A percentile compares a stretch with the other conserved stretches of the same genome.
Evolutionary conservation across 2,329 filamentous ascomycete genomes (phyloP).

Genomic region (Fusarium lyarnte): DNA sequence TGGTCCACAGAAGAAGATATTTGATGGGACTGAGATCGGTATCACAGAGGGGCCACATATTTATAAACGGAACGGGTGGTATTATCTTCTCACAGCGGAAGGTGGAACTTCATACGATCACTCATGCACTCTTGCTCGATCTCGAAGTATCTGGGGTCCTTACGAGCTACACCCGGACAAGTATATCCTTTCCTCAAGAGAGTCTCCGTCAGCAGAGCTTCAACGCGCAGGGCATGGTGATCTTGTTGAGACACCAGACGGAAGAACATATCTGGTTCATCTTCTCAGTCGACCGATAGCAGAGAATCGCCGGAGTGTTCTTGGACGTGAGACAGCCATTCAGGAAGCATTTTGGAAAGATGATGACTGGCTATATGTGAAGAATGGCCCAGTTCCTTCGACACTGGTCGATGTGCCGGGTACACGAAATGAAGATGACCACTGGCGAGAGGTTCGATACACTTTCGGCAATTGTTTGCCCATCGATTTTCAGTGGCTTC

Average conservation of each 20-base stretch:
- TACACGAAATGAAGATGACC: slow-evolving; percentile 54
- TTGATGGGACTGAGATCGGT: slow-evolving; percentile 62
- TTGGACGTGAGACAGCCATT: slow-evolving; percentile 65
- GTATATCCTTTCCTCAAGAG: slow-evolving; percentile 63
- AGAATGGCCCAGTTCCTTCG: slow-evolving; percentile 64
- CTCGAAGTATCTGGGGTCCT: slow-evolving; percentile 65
- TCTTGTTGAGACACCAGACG: slow-evolving; percentile 62
- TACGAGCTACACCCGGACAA: slow-evolving; percentile 68
- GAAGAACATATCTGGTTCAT: slow-evolving; percentile 63
- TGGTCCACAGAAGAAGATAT: slow-evolving; percentile 65
- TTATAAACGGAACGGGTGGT: slow-evolving; percentile 66
- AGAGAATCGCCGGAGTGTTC: slow-evolving; percentile 60
- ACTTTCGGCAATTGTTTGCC: slow-evolving; percentile 57
- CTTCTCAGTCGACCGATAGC: slow-evolving; percentile 61
- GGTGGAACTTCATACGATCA: slow-evolving; percentile 70
- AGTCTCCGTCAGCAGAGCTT: slow-evolving; percentile 58
- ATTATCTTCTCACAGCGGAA: slow-evolving; percentile 68
- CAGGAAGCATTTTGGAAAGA: slow-evolving; percentile 67
- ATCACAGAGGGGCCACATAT: slow-evolving; percentile 67
- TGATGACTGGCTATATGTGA: slow-evolving; percentile 69
- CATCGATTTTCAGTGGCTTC: slow-evolving; percentile 65
- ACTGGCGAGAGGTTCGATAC: slow-evolving; percentile 60
- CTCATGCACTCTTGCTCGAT: slow-evolving; percentile 66
- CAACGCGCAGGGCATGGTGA: slow-evolving; percentile 64
- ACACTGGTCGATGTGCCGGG: slow-evolving; percentile 61